Percentiles rank a stretch among this genome's conserved stretches.
These are phyloP conservation scores for Candida cerambycidarum DNA, from an alignment of 805 yeast species.

Conservation along the genomic window DNA sequence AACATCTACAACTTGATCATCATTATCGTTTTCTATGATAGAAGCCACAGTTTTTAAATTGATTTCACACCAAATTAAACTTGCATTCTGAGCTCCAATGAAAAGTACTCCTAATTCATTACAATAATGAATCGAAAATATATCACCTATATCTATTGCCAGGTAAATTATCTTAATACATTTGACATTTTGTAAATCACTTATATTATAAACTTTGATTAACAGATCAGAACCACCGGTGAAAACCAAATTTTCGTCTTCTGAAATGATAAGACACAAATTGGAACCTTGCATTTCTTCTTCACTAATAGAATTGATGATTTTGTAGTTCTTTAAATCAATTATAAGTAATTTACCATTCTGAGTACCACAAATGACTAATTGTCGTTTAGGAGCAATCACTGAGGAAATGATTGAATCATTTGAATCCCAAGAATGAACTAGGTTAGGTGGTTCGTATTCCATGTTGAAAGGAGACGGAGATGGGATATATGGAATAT, in stretches of 20 bases:
- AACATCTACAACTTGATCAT: conserved; percentile 3
- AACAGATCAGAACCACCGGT: conserved; percentile 91
- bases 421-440: conserved; percentile 76
- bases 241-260: conserved; percentile 59
- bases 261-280: conserved; percentile 59
- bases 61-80: conserved; percentile 67
- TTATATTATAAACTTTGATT: conserved; percentile 79
- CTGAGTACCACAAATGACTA: conserved; percentile 88
- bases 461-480: conserved; percentile 6
- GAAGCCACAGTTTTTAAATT: conserved; percentile 1
- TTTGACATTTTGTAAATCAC: conserved; percentile 23
- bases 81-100: conserved; percentile 91
- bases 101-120: conserved; percentile 59
- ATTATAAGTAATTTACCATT: conserved; percentile 73
- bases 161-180: conserved; percentile 76
- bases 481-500: conserved; percentile 2
- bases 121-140: conserved; percentile 78
- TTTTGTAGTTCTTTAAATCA: conserved; percentile 58
- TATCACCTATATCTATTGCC: conserved; percentile 86
- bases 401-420: conserved; percentile 73
- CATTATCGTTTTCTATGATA: not conserved
- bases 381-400: conserved; percentile 54
- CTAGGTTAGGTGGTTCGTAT: conserved; percentile 18
- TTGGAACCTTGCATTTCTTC: conserved; percentile 70
- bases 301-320: conserved; percentile 37